A percentile compares a stretch with the other conserved stretches of the same genome.
These are phyloP conservation scores for Arxiozyma slooffiae DNA, from an alignment of 1,139 yeast species.

Conservation along the genomic window DNA sequence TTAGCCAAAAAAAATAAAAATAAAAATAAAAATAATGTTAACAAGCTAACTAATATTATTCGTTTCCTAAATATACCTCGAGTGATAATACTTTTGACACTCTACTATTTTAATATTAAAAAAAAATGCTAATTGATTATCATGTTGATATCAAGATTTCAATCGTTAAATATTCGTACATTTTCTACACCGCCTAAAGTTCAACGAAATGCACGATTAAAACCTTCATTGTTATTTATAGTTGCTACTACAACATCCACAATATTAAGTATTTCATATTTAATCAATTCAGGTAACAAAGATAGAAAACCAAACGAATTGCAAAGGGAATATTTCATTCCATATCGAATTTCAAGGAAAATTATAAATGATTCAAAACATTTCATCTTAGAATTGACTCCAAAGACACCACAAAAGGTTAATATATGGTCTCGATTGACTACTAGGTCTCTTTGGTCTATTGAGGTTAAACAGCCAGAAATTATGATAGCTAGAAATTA, in stretches of 20 bases:
- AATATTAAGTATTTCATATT: neutral
- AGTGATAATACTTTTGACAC: too few relatives aligned
- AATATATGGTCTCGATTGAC: constrained; percentile 46
- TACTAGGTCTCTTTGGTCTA: constrained; percentile 71
- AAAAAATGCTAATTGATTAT: too few relatives aligned
- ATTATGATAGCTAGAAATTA: constrained; percentile 80
- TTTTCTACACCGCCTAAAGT: neutral
- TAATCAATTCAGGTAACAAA: neutral
- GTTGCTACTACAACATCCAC: neutral
- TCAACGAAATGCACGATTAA: neutral
- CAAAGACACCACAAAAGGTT: constrained; percentile 35
- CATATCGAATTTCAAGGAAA: constrained; percentile 59
- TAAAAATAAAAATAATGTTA: too few relatives aligned
- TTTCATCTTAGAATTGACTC: constrained; percentile 63
- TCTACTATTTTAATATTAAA: too few relatives aligned
- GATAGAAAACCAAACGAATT: constrained; percentile 15
- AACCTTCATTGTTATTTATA: neutral
- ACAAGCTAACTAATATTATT: too few relatives aligned
- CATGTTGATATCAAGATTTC: neutral
- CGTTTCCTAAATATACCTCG: neutral
- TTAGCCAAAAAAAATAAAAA: too few relatives aligned
- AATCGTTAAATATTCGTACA: neutral
- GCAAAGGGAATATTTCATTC: constrained; percentile 50
- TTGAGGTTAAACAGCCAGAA: constrained; percentile 86
- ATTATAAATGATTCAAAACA: constrained; percentile 59